Evolutionary conservation across 2,329 filamentous ascomycete genomes (phyloP), one percentile per base, ranked within the genome.

Genomic region (Didymella exigua): DNA sequence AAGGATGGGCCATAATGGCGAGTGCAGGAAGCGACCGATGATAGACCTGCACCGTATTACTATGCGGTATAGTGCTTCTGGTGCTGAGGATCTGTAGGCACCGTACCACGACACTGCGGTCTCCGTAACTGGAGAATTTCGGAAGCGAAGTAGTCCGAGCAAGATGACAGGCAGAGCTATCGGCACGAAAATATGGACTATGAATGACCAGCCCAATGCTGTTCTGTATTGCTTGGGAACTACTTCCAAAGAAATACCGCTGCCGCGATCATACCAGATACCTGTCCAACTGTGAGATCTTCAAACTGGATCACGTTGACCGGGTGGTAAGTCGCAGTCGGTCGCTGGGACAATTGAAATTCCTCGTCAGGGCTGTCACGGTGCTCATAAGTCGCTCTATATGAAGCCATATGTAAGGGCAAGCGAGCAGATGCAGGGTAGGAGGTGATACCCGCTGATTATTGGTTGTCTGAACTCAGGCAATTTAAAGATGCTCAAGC

Each of bases 1-100:
- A 8, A 81, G 57, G 1, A 63, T 49, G 9, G 79, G 77, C 78
- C 79, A 81, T 44, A 53, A 75, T 76, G 79, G 81, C 13, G 30
- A 42, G 19, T 59, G 56, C 4, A 56, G 4, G 69, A 54, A 54
- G 40, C 68, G 64, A 5, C 64, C 67, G 16, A 77, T 67, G 29
- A 77, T 73, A 19, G 73, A 74, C 75, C 75, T 73, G 13, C 9
- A 3, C 26, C 5, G n/a, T n/a, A n/a, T n/a, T n/a, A 18, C 3
- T 7, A 33, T 33, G 5, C n/a, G 10, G 31, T 16, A 8, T 8
- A 6, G 5, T n/a, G 14, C 10, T 8, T n/a, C n/a, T n/a, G n/a
- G n/a, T 3, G 7, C 5, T 18, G n/a, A 3, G 14, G 16, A 1
- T 18, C 18, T 2, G n/a, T 2, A 18, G 4, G 9, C 2, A 9